Conservation (phyloP, 768 basidiomycete genomes). For the Mycena belliarum region DNA sequence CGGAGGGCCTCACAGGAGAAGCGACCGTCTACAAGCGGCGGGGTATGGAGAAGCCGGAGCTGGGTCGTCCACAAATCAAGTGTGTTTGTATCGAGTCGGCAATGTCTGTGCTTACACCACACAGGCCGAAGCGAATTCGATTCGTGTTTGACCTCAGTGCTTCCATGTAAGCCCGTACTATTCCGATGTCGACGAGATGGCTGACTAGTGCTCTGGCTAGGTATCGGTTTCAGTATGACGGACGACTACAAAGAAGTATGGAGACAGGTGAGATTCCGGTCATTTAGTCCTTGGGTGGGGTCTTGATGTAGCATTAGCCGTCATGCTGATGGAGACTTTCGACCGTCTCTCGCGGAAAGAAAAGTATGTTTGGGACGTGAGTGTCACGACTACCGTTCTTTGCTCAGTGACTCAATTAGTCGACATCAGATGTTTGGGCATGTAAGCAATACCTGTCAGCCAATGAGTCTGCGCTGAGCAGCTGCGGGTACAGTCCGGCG, state of each 20-base stretch:
- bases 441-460: constrained; percentile 39
- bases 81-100: constrained; percentile 25
- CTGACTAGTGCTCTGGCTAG: constrained; percentile 30
- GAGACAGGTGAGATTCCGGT: constrained; percentile 53
- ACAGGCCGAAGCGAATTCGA: constrained; percentile 64
- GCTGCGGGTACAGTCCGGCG: constrained; percentile 51
- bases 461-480: not conserved
- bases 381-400: constrained; percentile 25
- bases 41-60: constrained; percentile 68
- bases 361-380: constrained; percentile 77
- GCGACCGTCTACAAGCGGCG: constrained; percentile 70
- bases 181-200: not conserved
- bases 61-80: constrained; percentile 71
- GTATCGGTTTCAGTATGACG: constrained; percentile 77
- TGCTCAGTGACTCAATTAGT: not conserved
- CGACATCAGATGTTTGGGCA: constrained; percentile 58
- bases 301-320: constrained; percentile 41
- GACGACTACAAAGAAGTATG: constrained; percentile 60
- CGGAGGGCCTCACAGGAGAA: constrained; percentile 69
- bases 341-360: constrained; percentile 62
- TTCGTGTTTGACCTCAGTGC: constrained; percentile 72
- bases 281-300: not conserved
- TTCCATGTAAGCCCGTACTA: constrained; percentile 49
- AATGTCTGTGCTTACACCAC: constrained; percentile 2
- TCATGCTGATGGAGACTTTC: constrained; percentile 76